phyloP scores from a whole-genome alignment of 129 eudicot genomes.

The Helianthus tuberosus region DNA sequence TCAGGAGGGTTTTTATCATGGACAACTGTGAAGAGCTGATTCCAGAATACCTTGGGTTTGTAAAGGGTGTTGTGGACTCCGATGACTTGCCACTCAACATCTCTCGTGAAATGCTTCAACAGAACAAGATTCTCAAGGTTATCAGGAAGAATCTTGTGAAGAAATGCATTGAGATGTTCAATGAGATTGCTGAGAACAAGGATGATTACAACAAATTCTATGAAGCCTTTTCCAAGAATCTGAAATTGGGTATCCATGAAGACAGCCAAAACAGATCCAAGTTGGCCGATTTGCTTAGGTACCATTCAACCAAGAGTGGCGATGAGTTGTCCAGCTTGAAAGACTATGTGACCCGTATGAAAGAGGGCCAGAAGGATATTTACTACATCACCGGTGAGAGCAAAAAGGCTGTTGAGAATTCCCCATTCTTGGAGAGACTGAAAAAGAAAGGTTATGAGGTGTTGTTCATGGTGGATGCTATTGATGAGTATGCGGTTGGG shows the following conservation, averaged over 20 bases:
- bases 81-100: conserved; percentile 92
- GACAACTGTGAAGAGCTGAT: conserved; percentile 89
- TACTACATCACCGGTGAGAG: conserved; percentile 89
- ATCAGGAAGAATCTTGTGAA: conserved; percentile 90
- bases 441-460: conserved; percentile 88
- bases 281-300: conserved; percentile 73
- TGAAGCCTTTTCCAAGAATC: conserved; percentile 80
- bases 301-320: conserved; percentile 88
- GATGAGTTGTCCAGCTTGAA: conserved; percentile 83
- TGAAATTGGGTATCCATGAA: conserved; percentile 86
- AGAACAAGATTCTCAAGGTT: conserved; percentile 88
- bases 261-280: conserved; percentile 89
- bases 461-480: conserved; percentile 84
- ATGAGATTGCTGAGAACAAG: conserved; percentile 85
- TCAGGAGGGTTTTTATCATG: conserved; percentile 86
- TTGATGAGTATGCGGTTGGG: conserved; percentile 85
- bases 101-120: conserved; percentile 90
- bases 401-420: conserved; percentile 89
- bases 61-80: conserved; percentile 89
- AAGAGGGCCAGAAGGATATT: conserved; percentile 85
- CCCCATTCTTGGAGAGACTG: conserved; percentile 76
- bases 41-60: conserved; percentile 81
- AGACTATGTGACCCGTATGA: conserved; percentile 91
- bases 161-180: conserved; percentile 94
- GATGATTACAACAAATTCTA: conserved; percentile 83